Percentiles rank a stretch among this genome's conserved stretches.
Conservation (phyloP, 202 grass and related monocot genomes). For the Setaria viridis region DNA sequence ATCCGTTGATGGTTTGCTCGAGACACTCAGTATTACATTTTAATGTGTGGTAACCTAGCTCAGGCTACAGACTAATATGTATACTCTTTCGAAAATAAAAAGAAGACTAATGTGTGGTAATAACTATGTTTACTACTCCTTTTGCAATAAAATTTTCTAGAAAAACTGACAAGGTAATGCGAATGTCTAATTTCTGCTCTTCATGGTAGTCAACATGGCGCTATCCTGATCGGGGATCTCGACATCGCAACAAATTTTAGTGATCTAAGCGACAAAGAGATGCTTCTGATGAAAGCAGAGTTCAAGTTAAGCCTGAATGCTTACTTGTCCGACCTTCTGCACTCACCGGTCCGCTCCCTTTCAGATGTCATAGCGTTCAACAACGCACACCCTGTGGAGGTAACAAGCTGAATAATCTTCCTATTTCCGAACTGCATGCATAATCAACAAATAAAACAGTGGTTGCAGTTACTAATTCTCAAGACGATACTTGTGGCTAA, state of each 20-base stretch:
- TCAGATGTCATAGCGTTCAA: constrained; percentile 70
- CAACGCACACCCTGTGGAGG: constrained; percentile 32
- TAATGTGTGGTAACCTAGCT: too few relatives aligned
- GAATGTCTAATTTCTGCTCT: not conserved
- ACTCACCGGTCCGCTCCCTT: constrained; percentile 62
- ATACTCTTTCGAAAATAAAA: too few relatives aligned
- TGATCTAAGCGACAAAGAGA: not conserved
- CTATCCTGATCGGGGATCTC: constrained; percentile 39
- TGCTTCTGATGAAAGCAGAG: constrained; percentile 29
- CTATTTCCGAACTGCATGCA: not conserved
- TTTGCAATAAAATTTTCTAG: too few relatives aligned
- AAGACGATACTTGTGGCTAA: too few relatives aligned
- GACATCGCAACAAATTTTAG: not conserved
- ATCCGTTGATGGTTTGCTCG: too few relatives aligned
- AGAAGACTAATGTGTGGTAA: too few relatives aligned
- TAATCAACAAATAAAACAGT: too few relatives aligned
- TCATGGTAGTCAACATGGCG: constrained; percentile 48
- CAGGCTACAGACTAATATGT: too few relatives aligned
- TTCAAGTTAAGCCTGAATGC: constrained; percentile 67
- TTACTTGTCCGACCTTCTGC: constrained; percentile 44
- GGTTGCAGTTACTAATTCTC: too few relatives aligned
- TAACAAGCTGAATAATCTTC: not conserved
- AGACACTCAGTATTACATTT: too few relatives aligned
- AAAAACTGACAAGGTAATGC: too few relatives aligned
- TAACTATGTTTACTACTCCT: too few relatives aligned